A percentile compares a stretch with the other conserved stretches of the same genome.
Conservation (phyloP, 192 early-diverging fungal species). For the Coemansia sp. region DNA sequence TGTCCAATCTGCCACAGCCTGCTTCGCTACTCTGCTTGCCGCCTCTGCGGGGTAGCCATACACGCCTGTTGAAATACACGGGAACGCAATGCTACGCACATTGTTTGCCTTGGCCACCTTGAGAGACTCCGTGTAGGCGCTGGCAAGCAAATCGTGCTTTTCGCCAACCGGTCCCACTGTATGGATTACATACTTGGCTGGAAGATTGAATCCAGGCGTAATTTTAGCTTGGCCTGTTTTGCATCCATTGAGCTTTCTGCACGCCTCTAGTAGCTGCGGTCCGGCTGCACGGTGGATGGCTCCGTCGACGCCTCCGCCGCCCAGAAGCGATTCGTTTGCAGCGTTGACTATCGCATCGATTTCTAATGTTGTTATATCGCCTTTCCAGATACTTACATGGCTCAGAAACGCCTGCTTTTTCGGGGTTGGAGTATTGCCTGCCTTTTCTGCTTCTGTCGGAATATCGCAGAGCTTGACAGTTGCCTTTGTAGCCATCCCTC, state of each 20-base stretch:
- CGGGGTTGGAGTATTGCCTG: neutral
- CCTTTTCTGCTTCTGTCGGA: conserved; percentile 27
- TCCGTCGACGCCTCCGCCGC: conserved; percentile 95
- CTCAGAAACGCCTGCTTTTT: no score
- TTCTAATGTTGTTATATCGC: conserved; percentile 78
- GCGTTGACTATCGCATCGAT: conserved; percentile 91
- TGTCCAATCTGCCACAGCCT: conserved; percentile 65
- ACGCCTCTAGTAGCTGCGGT: conserved; percentile 67
- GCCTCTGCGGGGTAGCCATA: conserved; percentile 78
- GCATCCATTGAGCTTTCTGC: conserved; percentile 70
- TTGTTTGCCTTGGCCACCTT: conserved; percentile 59
- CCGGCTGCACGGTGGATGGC: conserved; percentile 92
- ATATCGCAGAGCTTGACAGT: conserved; percentile 21
- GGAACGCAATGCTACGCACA: conserved; percentile 73
- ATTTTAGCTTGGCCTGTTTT: conserved; percentile 63
- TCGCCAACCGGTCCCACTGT: conserved; percentile 76
- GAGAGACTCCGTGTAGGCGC: conserved; percentile 67
- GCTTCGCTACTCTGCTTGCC: conserved; percentile 74
- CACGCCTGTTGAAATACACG: conserved; percentile 86
- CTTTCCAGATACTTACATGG: conserved; percentile 51
- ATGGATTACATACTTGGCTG: conserved; percentile 78
- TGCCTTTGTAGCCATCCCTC: neutral
- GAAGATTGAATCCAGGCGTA: conserved; percentile 68
- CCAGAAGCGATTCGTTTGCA: conserved; percentile 76
- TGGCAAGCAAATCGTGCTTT: conserved; percentile 55